Evolutionary conservation across 345 rosid species (phyloP).

Genomic region (Trapa bicornis): DNA sequence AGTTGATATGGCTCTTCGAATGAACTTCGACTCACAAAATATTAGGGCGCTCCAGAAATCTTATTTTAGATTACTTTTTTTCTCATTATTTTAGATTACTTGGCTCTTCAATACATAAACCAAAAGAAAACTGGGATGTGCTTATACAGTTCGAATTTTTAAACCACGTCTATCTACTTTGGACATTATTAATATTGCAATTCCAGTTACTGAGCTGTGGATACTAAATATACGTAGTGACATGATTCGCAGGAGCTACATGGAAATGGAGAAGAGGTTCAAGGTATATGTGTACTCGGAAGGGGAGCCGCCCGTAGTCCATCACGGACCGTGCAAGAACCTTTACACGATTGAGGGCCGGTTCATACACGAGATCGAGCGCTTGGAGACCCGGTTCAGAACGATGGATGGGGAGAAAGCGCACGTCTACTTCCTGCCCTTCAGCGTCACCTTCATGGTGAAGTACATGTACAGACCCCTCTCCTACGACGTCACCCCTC

Average conservation of each 20-base stretch:
- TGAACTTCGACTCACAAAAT: too few relatives aligned
- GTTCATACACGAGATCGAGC: conserved; percentile 74
- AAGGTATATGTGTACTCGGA: conserved; percentile 75
- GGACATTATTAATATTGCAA: neutral
- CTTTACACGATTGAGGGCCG: conserved; percentile 76
- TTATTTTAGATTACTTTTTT: too few relatives aligned
- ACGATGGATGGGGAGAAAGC: conserved; percentile 44
- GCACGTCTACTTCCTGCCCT: conserved; percentile 74
- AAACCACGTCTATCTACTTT: too few relatives aligned
- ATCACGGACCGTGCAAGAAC: conserved; percentile 77
- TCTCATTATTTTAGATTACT: too few relatives aligned
- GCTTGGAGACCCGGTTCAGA: conserved; percentile 30
- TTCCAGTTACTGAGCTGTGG: neutral
- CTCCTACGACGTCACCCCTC: conserved; percentile 26
- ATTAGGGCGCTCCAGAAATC: too few relatives aligned
- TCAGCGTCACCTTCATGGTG: conserved; percentile 73
- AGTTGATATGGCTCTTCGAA: too few relatives aligned
- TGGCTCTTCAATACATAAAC: too few relatives aligned
- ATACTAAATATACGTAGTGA: neutral
- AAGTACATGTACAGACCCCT: conserved; percentile 39
- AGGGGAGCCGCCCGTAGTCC: conserved; percentile 68
- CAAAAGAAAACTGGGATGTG: too few relatives aligned
- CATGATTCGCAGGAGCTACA: conserved; percentile 42
- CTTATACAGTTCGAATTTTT: too few relatives aligned
- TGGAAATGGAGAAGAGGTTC: conserved; percentile 81